A percentile compares a stretch with the other conserved stretches of the same genome.
Conservation (phyloP, 2,329 filamentous ascomycete species). For the Davidsoniella eucalypti region DNA sequence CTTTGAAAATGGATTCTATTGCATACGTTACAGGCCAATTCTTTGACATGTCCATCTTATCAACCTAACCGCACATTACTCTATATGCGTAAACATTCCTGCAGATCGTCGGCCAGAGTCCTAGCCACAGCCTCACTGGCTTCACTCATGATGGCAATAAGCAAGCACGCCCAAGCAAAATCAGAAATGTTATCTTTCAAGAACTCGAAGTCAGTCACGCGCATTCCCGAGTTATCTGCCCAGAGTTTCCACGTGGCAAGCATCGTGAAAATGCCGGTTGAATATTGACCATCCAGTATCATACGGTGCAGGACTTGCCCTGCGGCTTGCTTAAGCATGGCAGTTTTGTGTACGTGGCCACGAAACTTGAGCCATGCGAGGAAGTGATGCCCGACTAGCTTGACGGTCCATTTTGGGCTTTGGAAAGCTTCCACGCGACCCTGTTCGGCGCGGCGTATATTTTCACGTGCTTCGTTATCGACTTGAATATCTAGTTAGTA, state of each 20-base stretch:
- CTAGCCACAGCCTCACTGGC: constrained; percentile 30
- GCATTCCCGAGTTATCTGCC: constrained; percentile 39
- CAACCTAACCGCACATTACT: constrained; percentile 34
- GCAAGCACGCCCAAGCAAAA: constrained; percentile 32
- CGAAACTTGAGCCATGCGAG: constrained; percentile 28
- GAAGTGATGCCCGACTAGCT: constrained; percentile 27
- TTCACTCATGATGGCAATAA: constrained; percentile 32
- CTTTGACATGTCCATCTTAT: neutral
- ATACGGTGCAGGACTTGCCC: constrained; percentile 34
- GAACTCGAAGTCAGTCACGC: constrained; percentile 25
- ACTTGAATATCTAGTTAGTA: neutral
- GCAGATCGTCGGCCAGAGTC: constrained; percentile 33
- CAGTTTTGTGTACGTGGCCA: constrained; percentile 16
- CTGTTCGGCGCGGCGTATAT: constrained; percentile 25
- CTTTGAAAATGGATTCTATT: neutral
- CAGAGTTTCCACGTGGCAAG: constrained; percentile 37
- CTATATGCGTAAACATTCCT: constrained; percentile 39
- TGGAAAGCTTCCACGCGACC: constrained; percentile 33
- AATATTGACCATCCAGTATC: constrained; percentile 31
- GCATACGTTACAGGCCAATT: no score
- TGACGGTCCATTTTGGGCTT: constrained; percentile 35
- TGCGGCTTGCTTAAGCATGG: constrained; percentile 24
- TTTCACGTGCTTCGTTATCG: constrained; percentile 24
- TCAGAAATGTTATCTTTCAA: constrained; percentile 22
- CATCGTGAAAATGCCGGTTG: constrained; percentile 25